A percentile compares a stretch with the other conserved stretches of the same genome.
Evolutionary conservation across 164 flowering plant species (phyloP).

Genomic region (Stephania japonica): DNA sequence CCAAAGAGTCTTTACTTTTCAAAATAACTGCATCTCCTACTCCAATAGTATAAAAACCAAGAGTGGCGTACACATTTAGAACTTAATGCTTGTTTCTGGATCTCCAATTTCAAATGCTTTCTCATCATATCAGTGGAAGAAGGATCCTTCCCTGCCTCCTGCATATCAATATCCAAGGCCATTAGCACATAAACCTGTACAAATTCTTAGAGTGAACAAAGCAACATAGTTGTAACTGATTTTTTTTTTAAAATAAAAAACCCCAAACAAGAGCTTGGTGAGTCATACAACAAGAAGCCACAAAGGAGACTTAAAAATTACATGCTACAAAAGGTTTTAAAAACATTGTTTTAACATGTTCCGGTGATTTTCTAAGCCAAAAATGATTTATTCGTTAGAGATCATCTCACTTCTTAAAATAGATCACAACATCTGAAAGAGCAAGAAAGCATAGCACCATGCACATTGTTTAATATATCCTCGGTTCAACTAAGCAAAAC

Average conservation of each 20-base stretch:
- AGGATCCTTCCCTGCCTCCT: slow-evolving; percentile 18
- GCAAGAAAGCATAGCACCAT: no score
- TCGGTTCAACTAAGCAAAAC: no score
- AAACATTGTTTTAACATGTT: no score
- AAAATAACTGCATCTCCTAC: not conserved
- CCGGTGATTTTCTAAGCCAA: no score
- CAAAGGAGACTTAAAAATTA: not conserved
- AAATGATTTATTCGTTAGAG: no score
- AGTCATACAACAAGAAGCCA: not conserved
- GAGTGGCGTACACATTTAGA: slow-evolving; percentile 17
- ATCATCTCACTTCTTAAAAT: no score
- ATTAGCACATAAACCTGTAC: not conserved
- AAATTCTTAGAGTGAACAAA: not conserved
- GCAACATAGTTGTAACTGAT: not conserved
- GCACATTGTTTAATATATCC: no score
- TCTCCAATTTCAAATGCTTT: slow-evolving; percentile 19
- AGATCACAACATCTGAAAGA: no score
- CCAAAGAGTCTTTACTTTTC: not conserved
- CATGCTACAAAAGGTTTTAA: not conserved
- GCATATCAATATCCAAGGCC: not conserved
- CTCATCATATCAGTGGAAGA: slow-evolving; percentile 9
- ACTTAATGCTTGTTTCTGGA: slow-evolving; percentile 10
- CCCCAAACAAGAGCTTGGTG: not conserved
- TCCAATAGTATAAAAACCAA: not conserved
- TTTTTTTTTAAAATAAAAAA: not conserved